Base-by-base conservation (phyloP, 2,329 filamentous ascomycete species). In the Fusarium zealandicum region DNA sequence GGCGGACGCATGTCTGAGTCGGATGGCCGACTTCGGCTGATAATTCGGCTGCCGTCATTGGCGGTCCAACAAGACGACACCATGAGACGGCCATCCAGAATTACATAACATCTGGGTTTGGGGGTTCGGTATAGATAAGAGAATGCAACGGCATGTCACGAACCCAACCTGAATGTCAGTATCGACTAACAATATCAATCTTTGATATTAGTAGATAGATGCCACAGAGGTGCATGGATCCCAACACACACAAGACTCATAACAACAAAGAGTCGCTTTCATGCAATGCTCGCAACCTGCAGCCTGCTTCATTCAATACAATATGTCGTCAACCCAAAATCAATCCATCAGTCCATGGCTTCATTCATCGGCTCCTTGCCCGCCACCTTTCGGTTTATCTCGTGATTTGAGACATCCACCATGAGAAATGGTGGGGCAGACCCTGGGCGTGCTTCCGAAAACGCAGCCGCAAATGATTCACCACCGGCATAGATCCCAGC, bases 11-110 rank as follows among this genome's bases (percentile, higher is more conserved):
- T 44, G 42, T 41, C 57, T 47, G 50, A 55, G 44, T 52, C 39
- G 33, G 39, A 47, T 32, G 59, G 61, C 65, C 65, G 65, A 67
- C 55, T 65, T 67, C 65, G 65, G 65, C 63, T 64, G 36, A 39
- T 57, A 66, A 65, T 64, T 64, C 56, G 28, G 45, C 53, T 44
- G 44, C 39, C 44, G 57, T 53, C 37, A 67, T 68, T 67, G 65
- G 65, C 39, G 35, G 60, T 49, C 39, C 35, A 27, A 35, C 51
- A 35, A 52, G 30, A 47, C 28, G 17, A 51, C 28, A 27, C 59
- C 47, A 22, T 31, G 51, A 51, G 30, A 45, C 47, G 40, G 28
- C 51, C 48, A 33, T 52, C 25, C 39, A 39, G 46, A 25, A 64
- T 65, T 58, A 54, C 56, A 59, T 63, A 61, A 53, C 51, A 33